Percentiles rank a stretch among this genome's conserved stretches.
phyloP scores from a whole-genome alignment of 75 land plant species.

The Pinus albicaulis region DNA sequence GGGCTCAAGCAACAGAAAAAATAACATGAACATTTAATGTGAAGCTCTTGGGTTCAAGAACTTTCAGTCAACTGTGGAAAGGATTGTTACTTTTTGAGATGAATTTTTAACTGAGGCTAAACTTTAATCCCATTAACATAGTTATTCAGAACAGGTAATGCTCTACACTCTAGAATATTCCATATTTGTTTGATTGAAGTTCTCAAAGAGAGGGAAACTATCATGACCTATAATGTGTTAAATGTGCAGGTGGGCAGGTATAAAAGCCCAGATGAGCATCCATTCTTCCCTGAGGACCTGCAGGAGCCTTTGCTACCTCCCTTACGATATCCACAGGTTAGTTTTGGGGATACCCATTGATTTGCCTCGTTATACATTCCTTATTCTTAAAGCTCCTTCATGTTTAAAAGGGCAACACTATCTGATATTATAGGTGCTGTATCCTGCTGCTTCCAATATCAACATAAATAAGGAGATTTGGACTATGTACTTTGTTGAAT shows the following conservation, averaged over 20 bases:
- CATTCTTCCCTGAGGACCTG: conserved; percentile 70
- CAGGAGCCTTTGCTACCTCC: conserved; percentile 49
- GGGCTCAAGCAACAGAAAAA: too few species aligned
- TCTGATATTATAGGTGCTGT: conserved; percentile 47
- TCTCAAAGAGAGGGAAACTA: neutral
- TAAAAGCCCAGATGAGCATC: conserved; percentile 71
- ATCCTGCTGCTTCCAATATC: conserved; percentile 57
- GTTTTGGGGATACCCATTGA: neutral
- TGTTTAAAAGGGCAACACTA: neutral
- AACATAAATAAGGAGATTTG: conserved; percentile 60
- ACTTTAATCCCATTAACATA: neutral
- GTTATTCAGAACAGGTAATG: neutral
- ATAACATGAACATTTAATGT: too few species aligned
- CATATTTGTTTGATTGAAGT: neutral
- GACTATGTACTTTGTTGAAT: conserved; percentile 56
- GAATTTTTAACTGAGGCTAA: neutral
- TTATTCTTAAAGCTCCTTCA: neutral
- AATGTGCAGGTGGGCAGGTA: conserved; percentile 73
- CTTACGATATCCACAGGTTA: conserved; percentile 44
- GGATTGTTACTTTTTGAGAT: neutral
- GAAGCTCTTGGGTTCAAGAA: neutral
- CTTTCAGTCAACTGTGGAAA: neutral
- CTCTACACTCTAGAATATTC: neutral
- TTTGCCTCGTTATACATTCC: neutral
- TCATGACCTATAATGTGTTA: neutral